Evolutionary conservation across 768 basidiomycete genomes (phyloP).

Genomic region (Lactarius quietus): DNA sequence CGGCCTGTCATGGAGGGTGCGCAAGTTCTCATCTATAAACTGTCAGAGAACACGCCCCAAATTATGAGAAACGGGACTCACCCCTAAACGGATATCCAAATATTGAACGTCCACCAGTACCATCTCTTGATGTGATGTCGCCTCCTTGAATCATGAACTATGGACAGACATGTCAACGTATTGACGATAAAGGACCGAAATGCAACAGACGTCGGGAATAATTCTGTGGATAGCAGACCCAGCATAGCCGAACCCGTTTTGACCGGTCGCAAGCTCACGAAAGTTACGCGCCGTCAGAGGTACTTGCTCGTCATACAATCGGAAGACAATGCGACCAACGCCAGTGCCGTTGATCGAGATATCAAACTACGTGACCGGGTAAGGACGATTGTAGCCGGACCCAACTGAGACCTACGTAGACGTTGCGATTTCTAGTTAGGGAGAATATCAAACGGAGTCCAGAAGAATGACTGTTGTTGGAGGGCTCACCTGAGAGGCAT

Average conservation of each 20-base stretch:
- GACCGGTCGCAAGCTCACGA: conserved; percentile 52
- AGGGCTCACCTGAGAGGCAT: conserved; percentile 10
- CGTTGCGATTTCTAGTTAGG: conserved; percentile 9
- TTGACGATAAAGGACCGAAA: background rate
- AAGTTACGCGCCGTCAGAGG: conserved; percentile 51
- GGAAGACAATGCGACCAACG: conserved; percentile 47
- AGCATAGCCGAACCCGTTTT: conserved; percentile 46
- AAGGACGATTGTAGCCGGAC: background rate
- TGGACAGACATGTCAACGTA: background rate
- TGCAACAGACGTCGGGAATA: conserved; percentile 53
- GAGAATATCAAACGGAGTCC: background rate
- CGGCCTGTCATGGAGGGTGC: conserved; percentile 55
- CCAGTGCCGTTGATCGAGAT: conserved; percentile 32
- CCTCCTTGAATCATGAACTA: conserved; percentile 86
- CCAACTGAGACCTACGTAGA: conserved; percentile 14
- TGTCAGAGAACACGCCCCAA: background rate
- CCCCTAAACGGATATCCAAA: conserved; percentile 78
- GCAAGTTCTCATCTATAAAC: conserved; percentile 64
- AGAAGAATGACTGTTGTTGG: background rate
- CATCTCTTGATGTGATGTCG: conserved; percentile 72
- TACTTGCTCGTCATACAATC: conserved; percentile 50
- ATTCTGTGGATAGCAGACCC: conserved; percentile 54
- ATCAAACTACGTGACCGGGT: conserved; percentile 31
- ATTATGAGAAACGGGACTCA: conserved; percentile 32
- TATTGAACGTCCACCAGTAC: conserved; percentile 82